Evolutionary conservation across 371 early-diverging fungal species (phyloP), one percentile per base, ranked within the genome.

Genomic region (Mucor mucedo): DNA sequence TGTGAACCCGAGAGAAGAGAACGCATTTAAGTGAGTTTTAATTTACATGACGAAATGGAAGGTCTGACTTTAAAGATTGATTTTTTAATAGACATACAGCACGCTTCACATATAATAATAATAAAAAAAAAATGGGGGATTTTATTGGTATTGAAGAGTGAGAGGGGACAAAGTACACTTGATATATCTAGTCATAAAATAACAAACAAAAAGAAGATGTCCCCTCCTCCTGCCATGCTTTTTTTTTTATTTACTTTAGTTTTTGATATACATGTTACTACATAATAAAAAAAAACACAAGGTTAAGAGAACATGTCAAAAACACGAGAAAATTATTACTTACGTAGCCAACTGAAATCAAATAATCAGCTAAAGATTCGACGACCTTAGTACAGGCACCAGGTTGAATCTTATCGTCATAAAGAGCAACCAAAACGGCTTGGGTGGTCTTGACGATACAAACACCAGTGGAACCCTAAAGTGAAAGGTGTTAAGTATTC

Each of bases 341-440:
- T 82, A 87, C 87, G 69, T 90, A 95, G 64, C 78, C 83, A 39
- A 83, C 77, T 55, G 81, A 68, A 60, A 85, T 87, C 65, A 97
- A 86, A 79, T 95, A 94, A 63, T 93, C 91, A 50, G 88, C 95
- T 62, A 97, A 81, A 28, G 70, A 76, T 73, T 94, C 94, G 58
- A 95, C 91, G 55, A 89, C 85, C 68, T 77, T 82, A 75, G 85
- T 92, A 68, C 92, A 92, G 58, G 84, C 82, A 38, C 93, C 95
- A 21, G 92, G 87, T 70, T 88, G 86, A 32, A 84, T 76, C 62
- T 72, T 68, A 60, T 92, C 89, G 40, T 74, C 80, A 69, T 93
- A 93, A 55, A 77, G 60, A 57, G 90, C 95, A 65, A 96, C 71
- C 49, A 97, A 71, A 45, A 96, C 68, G 52, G 93, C 86, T 73